A percentile compares a stretch with the other conserved stretches of the same genome.
These are phyloP conservation scores for Primulina tabacum DNA, from an alignment of 257 asterid genomes.

Conservation along the genomic window DNA sequence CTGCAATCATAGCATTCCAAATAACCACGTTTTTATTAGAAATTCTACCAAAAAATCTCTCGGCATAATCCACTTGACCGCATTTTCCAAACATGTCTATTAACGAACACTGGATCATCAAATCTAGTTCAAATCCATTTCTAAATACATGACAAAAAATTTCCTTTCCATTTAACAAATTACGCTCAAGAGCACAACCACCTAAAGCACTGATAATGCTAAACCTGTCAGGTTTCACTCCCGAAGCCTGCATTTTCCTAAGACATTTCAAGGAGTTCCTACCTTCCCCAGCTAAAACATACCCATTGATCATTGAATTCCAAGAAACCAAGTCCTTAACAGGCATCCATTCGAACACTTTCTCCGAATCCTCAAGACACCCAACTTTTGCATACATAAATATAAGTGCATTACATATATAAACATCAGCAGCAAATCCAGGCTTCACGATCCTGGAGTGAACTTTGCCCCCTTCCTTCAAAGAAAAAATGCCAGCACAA, in stretches of 20 bases:
- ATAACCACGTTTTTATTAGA: constrained; percentile 40
- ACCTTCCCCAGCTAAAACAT: constrained; percentile 20
- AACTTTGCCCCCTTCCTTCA: constrained; percentile 45
- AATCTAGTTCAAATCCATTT: constrained; percentile 39
- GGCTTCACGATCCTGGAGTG: constrained; percentile 49
- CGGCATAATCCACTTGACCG: constrained; percentile 44
- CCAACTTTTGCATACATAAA: constrained; percentile 58
- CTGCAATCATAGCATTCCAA: constrained; percentile 64
- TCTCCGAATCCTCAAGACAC: constrained; percentile 39
- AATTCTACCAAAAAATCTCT: constrained; percentile 36
- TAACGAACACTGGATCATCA: constrained; percentile 50
- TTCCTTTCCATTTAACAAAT: constrained; percentile 36
- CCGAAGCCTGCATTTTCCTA: constrained; percentile 37
- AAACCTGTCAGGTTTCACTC: constrained; percentile 46
- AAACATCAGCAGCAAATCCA: constrained; percentile 54
- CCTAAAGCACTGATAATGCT: constrained; percentile 59
- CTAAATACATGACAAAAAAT: constrained; percentile 52
- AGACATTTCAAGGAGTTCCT: constrained; percentile 32
- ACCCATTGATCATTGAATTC: constrained; percentile 63
- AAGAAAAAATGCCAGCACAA: constrained; percentile 36
- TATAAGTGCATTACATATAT: constrained; percentile 54
- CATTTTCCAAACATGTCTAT: constrained; percentile 71
- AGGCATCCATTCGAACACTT: constrained; percentile 43
- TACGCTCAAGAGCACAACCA: constrained; percentile 40
- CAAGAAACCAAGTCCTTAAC: constrained; percentile 57